Evolutionary conservation across 306 rosid species (phyloP), one percentile per base, ranked within the genome.

Genomic region (Trichosanthes truncata): DNA sequence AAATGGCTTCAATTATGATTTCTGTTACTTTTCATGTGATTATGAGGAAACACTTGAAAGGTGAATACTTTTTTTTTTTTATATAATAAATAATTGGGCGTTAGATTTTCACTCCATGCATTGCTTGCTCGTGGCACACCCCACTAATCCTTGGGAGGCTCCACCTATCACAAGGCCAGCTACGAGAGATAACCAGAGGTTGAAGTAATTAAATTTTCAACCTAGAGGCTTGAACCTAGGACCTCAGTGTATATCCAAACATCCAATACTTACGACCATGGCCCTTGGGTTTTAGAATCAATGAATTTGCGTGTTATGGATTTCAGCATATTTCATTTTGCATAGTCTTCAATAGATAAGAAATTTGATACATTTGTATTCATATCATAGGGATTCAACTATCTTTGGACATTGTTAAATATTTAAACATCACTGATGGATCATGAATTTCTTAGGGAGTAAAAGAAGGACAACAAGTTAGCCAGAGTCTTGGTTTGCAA

Each of bases 401-500:
- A 14, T 41, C 38, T 25, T 45, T 26, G 26, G 26, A n/a, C 12
- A 6, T 21, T 10, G 9, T 43, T 69, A 10, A 4, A 9, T 9
- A 36, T 21, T 71, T 71, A 21, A 71, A 21, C 76, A 71, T 71
- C 31, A 11, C 53, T 35, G 29, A 4, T 77, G 53, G 38, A 29
- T 65, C 75, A 12, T 13, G 77, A 31, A 61, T 23, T 79, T 87
- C 82, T 84, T 86, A 88, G 93, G 83, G 81, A 77, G 87, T 31
- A 79, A 75, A 81, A 35, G 80, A 66, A 51, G 87, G 17, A 56
- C 81, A 78, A 25, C 84, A 55, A 73, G 84, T 56, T 75, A 56
- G 38, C 59, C 71, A 77, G 79, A 78, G 72, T 59, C 40, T 68
- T 82, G 79, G 66, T 81, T 77, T 74, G 77, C 73, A 78, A 56